Conservation (phyloP, 441 rosid species). For the Corymbia calophylla region DNA sequence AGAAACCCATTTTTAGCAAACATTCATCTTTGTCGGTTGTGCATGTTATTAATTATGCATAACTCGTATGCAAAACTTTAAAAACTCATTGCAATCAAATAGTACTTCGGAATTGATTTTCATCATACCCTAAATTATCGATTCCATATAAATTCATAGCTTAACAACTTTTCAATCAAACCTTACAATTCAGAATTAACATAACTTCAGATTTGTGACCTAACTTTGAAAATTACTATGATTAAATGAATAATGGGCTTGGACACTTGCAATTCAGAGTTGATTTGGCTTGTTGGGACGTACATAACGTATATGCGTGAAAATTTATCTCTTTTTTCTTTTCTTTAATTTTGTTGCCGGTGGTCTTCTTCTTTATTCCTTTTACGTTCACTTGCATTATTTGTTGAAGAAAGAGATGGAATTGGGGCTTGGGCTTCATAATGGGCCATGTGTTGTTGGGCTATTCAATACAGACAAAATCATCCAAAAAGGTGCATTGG, state of each 20-base stretch:
- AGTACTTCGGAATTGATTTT: no score
- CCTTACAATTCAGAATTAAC: not conserved
- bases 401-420: not conserved
- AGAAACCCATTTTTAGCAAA: not conserved
- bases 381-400: not conserved
- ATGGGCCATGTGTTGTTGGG: not conserved
- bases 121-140: not conserved
- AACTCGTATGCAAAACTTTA: not conserved
- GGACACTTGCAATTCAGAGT: not conserved
- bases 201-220: not conserved
- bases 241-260: no score
- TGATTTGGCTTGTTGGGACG: not conserved
- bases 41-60: accelerated
- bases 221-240: not conserved
- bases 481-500: not conserved
- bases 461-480: not conserved
- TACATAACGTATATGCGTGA: not conserved
- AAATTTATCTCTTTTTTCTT: not conserved
- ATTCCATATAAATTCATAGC: not conserved
- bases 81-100: accelerated
- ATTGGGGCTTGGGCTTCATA: not conserved
- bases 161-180: not conserved
- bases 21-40: accelerated
- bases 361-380: not conserved
- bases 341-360: accelerated